These are phyloP conservation scores for Populus hybrid DNA, from an alignment of 441 rosid genomes.

Conservation along the genomic window DNA sequence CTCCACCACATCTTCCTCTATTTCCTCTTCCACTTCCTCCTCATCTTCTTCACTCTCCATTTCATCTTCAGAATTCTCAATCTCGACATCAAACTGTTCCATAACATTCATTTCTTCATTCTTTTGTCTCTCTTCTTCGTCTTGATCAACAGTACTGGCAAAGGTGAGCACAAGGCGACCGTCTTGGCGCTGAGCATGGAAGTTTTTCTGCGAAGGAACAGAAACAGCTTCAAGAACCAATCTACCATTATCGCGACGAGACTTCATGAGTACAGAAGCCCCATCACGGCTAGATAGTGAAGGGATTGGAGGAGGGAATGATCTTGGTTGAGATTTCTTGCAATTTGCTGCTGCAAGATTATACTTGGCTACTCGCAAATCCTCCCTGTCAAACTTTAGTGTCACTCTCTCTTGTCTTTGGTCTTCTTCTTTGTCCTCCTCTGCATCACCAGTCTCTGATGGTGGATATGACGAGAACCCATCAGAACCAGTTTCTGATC, in stretches of 20 bases:
- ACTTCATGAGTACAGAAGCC: conserved; percentile 52
- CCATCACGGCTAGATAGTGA: conserved; percentile 52
- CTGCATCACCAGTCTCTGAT: conserved; percentile 51
- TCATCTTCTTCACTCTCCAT: conserved; percentile 24
- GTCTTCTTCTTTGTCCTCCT: conserved; percentile 34
- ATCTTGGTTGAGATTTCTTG: conserved; percentile 31
- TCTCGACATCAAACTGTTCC: conserved; percentile 26
- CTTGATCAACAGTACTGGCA: conserved; percentile 10
- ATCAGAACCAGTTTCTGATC: conserved; percentile 96
- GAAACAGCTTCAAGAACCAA: conserved; percentile 88
- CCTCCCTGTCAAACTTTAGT: conserved; percentile 21
- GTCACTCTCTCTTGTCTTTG: conserved; percentile 5
- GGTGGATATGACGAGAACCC: conserved; percentile 59
- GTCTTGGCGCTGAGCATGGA: conserved; percentile 63
- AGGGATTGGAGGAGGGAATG: conserved; percentile 79
- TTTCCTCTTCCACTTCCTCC: conserved; percentile 20
- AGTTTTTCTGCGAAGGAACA: conserved; percentile 58
- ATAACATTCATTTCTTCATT: conserved; percentile 8
- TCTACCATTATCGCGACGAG: conserved; percentile 73
- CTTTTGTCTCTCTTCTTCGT: conserved; percentile 12
- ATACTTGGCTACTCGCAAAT: conserved; percentile 18
- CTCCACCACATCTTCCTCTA: conserved; percentile 9
- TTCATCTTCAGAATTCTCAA: conserved; percentile 22
- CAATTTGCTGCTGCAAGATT: conserved; percentile 8
- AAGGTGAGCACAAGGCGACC: conserved; percentile 89